Evolutionary conservation across 2,329 filamentous ascomycete genomes (phyloP).

Genomic region (Fusarium tjaetaba): DNA sequence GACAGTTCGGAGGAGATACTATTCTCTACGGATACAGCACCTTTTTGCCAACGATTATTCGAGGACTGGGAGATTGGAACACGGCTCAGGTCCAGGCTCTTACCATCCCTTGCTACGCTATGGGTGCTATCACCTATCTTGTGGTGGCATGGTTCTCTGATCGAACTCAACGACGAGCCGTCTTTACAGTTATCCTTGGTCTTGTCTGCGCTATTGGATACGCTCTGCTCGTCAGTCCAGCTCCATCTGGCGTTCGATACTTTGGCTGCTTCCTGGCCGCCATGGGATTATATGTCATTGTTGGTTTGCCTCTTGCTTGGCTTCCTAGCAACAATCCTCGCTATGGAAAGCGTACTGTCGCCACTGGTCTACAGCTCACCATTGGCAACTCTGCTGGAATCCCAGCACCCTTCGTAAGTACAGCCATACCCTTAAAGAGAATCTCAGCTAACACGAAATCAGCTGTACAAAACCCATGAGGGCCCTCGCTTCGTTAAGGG

Average conservation of each 20-base stretch:
- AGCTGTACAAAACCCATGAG: slow-evolving; percentile 47
- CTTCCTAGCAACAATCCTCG: slow-evolving; percentile 68
- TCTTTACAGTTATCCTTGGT: slow-evolving; percentile 64
- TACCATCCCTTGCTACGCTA: slow-evolving; percentile 72
- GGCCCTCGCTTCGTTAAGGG: slow-evolving; percentile 59
- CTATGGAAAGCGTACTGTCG: slow-evolving; percentile 72
- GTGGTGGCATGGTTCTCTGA: slow-evolving; percentile 67
- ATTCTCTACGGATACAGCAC: slow-evolving; percentile 72
- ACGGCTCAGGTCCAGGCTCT: slow-evolving; percentile 65
- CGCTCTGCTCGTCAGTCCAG: slow-evolving; percentile 65
- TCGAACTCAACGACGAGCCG: slow-evolving; percentile 62
- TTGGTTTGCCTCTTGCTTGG: slow-evolving; percentile 52
- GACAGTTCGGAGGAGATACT: slow-evolving; percentile 69
- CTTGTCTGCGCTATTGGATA: slow-evolving; percentile 65
- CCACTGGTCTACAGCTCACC: slow-evolving; percentile 69
- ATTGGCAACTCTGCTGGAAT: slow-evolving; percentile 72
- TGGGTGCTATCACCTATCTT: slow-evolving; percentile 70
- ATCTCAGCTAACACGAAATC: neutral
- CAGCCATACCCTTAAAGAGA: fast-evolving
- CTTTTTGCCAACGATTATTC: slow-evolving; percentile 74
- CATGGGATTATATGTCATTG: slow-evolving; percentile 65
- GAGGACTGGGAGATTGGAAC: slow-evolving; percentile 61
- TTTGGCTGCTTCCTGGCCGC: slow-evolving; percentile 71
- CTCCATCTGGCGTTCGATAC: slow-evolving; percentile 65
- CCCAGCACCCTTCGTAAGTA: slow-evolving; percentile 64